Percentiles rank a stretch among this genome's conserved stretches.
Conservation (phyloP, 371 early-diverging fungal genomes). For the Cokeromyces recurvatus region DNA sequence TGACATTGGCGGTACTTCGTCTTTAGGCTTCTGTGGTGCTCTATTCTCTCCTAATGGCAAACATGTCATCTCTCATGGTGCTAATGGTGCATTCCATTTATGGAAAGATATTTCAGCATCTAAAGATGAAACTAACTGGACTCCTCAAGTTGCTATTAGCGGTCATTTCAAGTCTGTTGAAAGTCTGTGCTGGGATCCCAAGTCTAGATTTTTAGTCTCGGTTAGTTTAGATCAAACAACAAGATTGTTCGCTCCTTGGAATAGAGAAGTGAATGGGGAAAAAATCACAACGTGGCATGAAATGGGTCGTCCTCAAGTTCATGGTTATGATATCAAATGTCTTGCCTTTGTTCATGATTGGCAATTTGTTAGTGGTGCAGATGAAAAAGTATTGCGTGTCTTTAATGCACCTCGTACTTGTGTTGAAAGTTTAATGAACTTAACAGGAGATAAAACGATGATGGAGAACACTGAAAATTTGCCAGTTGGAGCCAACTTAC, state of each 20-base stretch:
- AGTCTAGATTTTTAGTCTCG: constrained; percentile 67
- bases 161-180: constrained; percentile 80
- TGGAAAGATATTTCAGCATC: constrained; percentile 62
- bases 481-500: constrained; percentile 79
- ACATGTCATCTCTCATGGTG: constrained; percentile 72
- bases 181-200: constrained; percentile 81
- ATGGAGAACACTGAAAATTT: constrained; percentile 44
- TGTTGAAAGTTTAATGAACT: constrained; percentile 55
- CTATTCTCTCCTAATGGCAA: constrained; percentile 66
- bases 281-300: constrained; percentile 79
- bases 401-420: constrained; percentile 88
- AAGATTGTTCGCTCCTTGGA: constrained; percentile 80
- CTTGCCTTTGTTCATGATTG: constrained; percentile 73
- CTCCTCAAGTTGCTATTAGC: constrained; percentile 64
- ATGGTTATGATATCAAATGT: constrained; percentile 92
- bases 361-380: constrained; percentile 86
- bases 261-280: constrained; percentile 17
- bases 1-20: constrained; percentile 80
- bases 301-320: constrained; percentile 93
- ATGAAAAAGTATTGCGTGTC: constrained; percentile 90
- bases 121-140: constrained; percentile 55
- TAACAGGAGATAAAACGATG: constrained; percentile 44
- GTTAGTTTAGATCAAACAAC: constrained; percentile 86
- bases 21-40: constrained; percentile 81
- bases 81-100: constrained; percentile 85